Evolutionary conservation across 148 eudicot genomes (phyloP), one percentile per base, ranked within the genome.

Genomic region (Beta vulgaris): DNA sequence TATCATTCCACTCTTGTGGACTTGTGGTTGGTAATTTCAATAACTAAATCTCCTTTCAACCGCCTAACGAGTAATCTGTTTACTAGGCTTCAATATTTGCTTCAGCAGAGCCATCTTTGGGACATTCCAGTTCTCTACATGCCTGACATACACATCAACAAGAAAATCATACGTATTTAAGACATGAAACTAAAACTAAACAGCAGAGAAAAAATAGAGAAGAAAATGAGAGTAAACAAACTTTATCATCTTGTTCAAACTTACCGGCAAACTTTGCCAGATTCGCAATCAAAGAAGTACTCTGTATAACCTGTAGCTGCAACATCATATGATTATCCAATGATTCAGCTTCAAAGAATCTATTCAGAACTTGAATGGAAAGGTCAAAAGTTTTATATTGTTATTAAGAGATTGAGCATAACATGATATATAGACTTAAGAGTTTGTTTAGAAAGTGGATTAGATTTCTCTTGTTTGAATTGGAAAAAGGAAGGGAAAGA

Each of bases 231-330:
- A 36, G 21, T n/a, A 53, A 35, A 32, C 48, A 4, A 43, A 43
- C 2, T 9, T 43, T 25, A 5, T 31, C 32, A 53, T 43, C 14
- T 65, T 13, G 31, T 10, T 13, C 23, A 32, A 4, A 21, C 68
- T 67, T 73, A 91, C 98, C 97, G 80, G 86, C 88, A 83, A 18
- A 95, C 97, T 90, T 83, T 92, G 37, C 96, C 94, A 51, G 98
- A 83, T 68, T 86, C 76, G 34, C 79, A 64, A 83, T 92, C 90
- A 63, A 89, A 91, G 74, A 80, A 95, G 72, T 95, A 95, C 84
- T 95, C 97, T 0, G 98, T 95, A 73, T 86, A 95, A 57, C 98
- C 98, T 51, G 96, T 95, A 66, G 98, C 98, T 95, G 90, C 82
- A 90, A 80, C 12, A 37, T 10, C 59, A 15, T 35, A 37, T 11